These are phyloP conservation scores for Fusarium begoniae DNA, from an alignment of 2,329 filamentous ascomycete species.

Conservation along the genomic window DNA sequence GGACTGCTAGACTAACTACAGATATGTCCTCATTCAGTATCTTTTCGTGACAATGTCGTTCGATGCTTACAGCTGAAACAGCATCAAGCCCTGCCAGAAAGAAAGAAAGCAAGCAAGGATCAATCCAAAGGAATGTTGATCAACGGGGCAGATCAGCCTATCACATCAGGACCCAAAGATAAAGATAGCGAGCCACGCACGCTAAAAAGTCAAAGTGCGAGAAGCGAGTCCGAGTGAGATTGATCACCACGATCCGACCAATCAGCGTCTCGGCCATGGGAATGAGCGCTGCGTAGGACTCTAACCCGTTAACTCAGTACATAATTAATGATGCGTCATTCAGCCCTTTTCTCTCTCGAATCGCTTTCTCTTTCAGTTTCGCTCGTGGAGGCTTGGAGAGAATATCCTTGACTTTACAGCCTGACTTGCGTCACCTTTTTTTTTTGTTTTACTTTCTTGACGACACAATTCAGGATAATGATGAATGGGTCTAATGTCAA, in stretches of 20 bases:
- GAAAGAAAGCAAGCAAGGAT: neutral
- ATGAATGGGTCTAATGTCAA: neutral
- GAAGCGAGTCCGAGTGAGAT: conserved; percentile 19
- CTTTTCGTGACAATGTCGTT: neutral
- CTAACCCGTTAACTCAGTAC: neutral
- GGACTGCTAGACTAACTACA: too few species aligned
- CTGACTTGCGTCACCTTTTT: neutral
- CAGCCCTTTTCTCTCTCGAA: neutral
- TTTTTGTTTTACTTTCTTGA: neutral
- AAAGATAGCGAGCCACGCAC: conserved; percentile 2
- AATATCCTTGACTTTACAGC: neutral
- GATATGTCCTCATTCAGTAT: neutral
- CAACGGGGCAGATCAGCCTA: neutral
- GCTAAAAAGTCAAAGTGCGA: conserved; percentile 6
- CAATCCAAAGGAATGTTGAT: neutral
- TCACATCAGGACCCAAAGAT: neutral
- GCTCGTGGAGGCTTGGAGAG: neutral
- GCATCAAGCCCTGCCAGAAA: neutral
- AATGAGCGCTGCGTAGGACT: neutral
- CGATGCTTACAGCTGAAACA: neutral
- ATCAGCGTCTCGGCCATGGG: neutral
- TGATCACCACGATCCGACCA: neutral
- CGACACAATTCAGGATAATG: neutral
- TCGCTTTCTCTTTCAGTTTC: neutral
- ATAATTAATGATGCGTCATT: neutral